A percentile compares a stretch with the other conserved stretches of the same genome.
Evolutionary conservation across 345 rosid genomes (phyloP).

Genomic region (Eucalyptus polybractea): DNA sequence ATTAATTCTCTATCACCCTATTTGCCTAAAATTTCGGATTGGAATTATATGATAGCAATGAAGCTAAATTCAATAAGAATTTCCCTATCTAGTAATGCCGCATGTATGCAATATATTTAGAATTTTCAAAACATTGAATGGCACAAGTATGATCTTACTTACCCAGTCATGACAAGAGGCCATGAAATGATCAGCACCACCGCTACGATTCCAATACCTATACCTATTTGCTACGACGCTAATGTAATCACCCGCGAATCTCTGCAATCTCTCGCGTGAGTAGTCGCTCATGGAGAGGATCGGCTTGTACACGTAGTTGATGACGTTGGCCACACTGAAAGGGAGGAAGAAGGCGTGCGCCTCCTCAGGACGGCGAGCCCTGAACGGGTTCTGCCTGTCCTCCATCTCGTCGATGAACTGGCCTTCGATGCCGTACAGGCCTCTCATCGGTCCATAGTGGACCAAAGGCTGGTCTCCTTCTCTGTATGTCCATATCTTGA

Average conservation of each 20-base stretch:
- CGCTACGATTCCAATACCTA: conserved; percentile 48
- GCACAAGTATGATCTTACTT: background rate
- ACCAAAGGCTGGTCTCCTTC: conserved; percentile 50
- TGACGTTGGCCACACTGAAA: conserved; percentile 22
- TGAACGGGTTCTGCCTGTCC: conserved; percentile 5
- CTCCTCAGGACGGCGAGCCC: conserved; percentile 31
- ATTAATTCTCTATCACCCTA: background rate
- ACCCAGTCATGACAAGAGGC: conserved; percentile 8
- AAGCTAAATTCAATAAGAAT: background rate
- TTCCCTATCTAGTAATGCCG: background rate
- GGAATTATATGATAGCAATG: background rate
- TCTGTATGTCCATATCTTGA: conserved; percentile 20
- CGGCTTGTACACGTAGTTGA: conserved; percentile 29
- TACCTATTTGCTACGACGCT: conserved; percentile 1
- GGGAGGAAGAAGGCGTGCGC: conserved; percentile 49
- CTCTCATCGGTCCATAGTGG: conserved; percentile 33
- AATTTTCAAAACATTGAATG: background rate
- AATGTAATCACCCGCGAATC: background rate
- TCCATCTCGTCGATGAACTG: conserved; percentile 28
- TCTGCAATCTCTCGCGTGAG: conserved; percentile 3
- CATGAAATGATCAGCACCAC: conserved; percentile 53
- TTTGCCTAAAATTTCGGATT: background rate
- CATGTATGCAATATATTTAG: background rate
- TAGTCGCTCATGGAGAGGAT: conserved; percentile 8
- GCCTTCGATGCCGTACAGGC: conserved; percentile 30